Base-by-base conservation (phyloP, 169 alveolate genomes). In the Theileria equi region DNA sequence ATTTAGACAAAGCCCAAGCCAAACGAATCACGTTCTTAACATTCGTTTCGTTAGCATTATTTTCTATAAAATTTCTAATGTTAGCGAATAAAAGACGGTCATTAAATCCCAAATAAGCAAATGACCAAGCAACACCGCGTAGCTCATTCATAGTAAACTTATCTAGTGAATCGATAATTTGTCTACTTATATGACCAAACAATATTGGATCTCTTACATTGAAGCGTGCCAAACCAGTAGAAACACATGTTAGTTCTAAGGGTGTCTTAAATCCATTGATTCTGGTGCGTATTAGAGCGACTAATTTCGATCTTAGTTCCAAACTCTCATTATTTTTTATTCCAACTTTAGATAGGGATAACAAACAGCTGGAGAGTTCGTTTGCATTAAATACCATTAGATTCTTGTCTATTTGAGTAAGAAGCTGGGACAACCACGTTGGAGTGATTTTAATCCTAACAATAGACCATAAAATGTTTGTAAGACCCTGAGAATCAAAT, bases 1-100 rank as follows among this genome's bases (percentile, higher is more conserved):
- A 29, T 53, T 68, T 66, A 5, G 86, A 77, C 8, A 77, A 48
- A 36, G 86, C 73, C 86, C 86, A 77, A 10, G 76, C 66, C 54
- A 71, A 68, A 53, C 62, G 82, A 6, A 71, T 50, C 0, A 74
- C 53, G 38, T 74, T 71, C 28, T 66, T 58, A 16, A 74, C 48
- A 35, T 25, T 47, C 16, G 59, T 28, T 13, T 43, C 44, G 31
- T 45, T 49, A 16, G 84, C 84, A 19, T 74, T 69, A 21, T 38
- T 38, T 40, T 74, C 84, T 31, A 74, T 69, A 13, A 74, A 54
- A 40, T 41, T 62, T 29, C 73, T 36, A 8, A 74, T 63, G 16
- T 45, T 34, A 31, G 47, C 53, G 45, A 74, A 64, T 17, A 74
- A 31, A 11, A 47, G 57, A 2, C 55, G 53, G 53, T 77, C 86